Conservation (phyloP, 139 green algal genomes). For the Zygnema cylindricum region DNA sequence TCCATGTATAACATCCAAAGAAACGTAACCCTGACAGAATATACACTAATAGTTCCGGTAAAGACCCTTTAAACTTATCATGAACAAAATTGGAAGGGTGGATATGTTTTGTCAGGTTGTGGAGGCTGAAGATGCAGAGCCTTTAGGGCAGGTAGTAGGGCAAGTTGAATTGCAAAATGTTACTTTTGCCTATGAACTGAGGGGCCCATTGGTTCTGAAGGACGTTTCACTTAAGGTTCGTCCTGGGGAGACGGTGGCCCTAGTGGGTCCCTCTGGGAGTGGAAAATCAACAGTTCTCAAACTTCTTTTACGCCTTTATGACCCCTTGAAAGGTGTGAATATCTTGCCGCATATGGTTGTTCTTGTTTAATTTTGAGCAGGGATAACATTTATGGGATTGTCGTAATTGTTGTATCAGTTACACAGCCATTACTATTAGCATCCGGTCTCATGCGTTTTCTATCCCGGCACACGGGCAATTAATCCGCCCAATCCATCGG, state of each 20-base stretch:
- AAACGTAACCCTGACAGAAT: no score
- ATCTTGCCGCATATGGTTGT: slow-evolving; percentile 15
- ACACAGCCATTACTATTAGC: no score
- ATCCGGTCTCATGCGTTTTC: no score
- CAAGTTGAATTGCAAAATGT: slow-evolving; percentile 9
- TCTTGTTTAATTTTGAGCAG: no score
- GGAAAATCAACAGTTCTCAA: slow-evolving; percentile 65
- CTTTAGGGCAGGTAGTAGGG: not conserved
- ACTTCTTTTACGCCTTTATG: slow-evolving; percentile 66
- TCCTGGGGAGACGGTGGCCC: slow-evolving; percentile 46
- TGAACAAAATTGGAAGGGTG: no score
- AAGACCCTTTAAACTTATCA: no score
- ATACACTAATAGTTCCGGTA: no score
- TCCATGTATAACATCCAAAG: no score
- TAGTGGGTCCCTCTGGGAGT: slow-evolving; percentile 65
- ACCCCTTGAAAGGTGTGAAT: slow-evolving; percentile 47
- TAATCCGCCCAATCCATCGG: no score
- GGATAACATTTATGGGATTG: no score
- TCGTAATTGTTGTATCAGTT: no score
- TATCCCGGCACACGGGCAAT: no score
- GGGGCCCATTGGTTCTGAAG: not conserved
- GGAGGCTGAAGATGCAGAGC: slow-evolving; percentile 2
- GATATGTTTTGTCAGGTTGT: slow-evolving; percentile 32
- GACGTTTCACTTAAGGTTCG: slow-evolving; percentile 21
- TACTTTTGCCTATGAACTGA: slow-evolving; percentile 7